Evolutionary conservation across 192 early-diverging fungal genomes (phyloP), one percentile per base, ranked within the genome.

Genomic region (Gigaspora rosea): DNA sequence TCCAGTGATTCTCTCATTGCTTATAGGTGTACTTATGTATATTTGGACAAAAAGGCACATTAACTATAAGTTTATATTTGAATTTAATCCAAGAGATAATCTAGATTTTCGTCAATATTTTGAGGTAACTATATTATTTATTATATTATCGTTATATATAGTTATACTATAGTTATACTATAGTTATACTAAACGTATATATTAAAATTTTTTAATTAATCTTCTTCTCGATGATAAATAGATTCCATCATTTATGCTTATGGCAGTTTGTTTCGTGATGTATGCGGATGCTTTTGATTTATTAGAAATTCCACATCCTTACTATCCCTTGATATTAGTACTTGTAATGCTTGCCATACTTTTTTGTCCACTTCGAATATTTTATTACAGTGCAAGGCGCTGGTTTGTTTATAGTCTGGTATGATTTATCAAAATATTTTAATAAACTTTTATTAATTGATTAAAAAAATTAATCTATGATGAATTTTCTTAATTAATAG

Each of bases 11-110:
- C 90, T 94, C 75, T 66, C 81, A 41, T 84, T 90, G 18, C 80
- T 89, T 61, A 90, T 92, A 68, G 88, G 88, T 11, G 59, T 93
- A 59, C 91, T 91, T 80, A 86, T 91, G 75, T 72, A 84, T 48
- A 84, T 85, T 2, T 94, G 92, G 91, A 71, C 83, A 33, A 85
- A 83, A 33, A 82, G 81, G 15, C 82, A 88, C 69, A 92, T 93
- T 78, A 94, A 94, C 80, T 94, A 93, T 82, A 89, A 90, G 77
- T 93, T 94, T 71, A 93, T 93, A 69, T 93, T 92, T 85, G 93
- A 92, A 73, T 88, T 93, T 54, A 86, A 94, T 78, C 88, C 91
- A n/a, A 85, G 93, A 79, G 85, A 92, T 78, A 89, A 90, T 54
- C 81, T 93, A 33, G 80, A 88, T 78, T 90, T 87, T 64, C 85